Evolutionary conservation across 352 stramenopile species (phyloP).

Genomic region (Pythium dissimile): DNA sequence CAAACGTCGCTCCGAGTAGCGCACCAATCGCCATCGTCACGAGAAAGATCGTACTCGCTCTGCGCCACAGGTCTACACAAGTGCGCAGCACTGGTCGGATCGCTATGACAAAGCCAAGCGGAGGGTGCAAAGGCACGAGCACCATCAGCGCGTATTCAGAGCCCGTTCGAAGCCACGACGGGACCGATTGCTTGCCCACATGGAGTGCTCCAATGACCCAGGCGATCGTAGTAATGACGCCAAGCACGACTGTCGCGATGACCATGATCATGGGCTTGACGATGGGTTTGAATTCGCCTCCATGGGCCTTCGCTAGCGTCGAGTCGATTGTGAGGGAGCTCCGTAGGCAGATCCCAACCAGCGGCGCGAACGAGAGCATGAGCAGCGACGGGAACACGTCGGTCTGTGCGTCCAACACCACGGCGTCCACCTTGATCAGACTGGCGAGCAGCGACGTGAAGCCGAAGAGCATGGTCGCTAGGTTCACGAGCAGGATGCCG

Average conservation of each 20-base stretch:
- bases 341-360: slow-evolving; percentile 40
- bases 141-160: neutral
- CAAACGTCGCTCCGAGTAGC: slow-evolving; percentile 22
- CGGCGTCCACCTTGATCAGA: slow-evolving; percentile 47
- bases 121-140: slow-evolving; percentile 16
- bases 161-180: neutral
- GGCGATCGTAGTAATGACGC: neutral
- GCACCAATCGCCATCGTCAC: slow-evolving; percentile 22
- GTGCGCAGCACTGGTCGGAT: slow-evolving; percentile 26
- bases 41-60: slow-evolving; percentile 19
- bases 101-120: slow-evolving; percentile 14
- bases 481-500: slow-evolving; percentile 42
- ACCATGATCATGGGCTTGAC: neutral
- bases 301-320: slow-evolving; percentile 1
- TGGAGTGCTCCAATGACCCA: slow-evolving; percentile 29
- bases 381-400: slow-evolving; percentile 51
- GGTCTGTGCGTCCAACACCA: slow-evolving; percentile 36
- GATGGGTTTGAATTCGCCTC: slow-evolving; percentile 4
- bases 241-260: neutral
- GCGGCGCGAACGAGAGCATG: slow-evolving; percentile 42
- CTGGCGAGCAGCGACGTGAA: slow-evolving; percentile 52
- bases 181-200: slow-evolving; percentile 19
- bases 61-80: slow-evolving; percentile 21
- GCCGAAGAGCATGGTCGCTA: slow-evolving; percentile 44
- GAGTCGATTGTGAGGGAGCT: slow-evolving; percentile 29